Evolutionary conservation across 352 stramenopile species (phyloP), one percentile per base, ranked within the genome.

Genomic region (Globisporangium sylvaticum): DNA sequence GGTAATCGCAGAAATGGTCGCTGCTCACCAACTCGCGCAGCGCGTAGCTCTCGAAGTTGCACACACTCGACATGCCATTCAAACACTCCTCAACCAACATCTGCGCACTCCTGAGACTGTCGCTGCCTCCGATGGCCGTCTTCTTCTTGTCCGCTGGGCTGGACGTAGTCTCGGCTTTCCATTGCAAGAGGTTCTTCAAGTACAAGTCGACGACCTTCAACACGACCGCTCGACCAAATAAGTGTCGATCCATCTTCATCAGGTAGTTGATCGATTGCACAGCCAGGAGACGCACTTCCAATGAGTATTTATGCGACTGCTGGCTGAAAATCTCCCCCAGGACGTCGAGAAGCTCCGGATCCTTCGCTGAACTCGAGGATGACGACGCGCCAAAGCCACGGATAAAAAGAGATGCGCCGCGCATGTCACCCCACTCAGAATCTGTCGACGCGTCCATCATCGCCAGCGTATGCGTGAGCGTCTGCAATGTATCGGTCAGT

Each of bases 231-330:
- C 82, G 76, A 15, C 79, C 66, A 56, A 90, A 83, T 60, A 88
- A 67, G 52, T 88, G 76, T 10, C 77, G 72, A 61, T 95, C 85
- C 81, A 95, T 83, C 70, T 94, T 95, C 57, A 93, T 74, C 50
- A 95, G 65, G 69, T 95, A 95, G 66, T 94, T 94, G 69, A 94
- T 86, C 5, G 87, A 92, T 62, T 95, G 87, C 25, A 92, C 68
- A 1, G 85, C 82, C 32, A 95, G 68, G 0, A 91, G 66, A 3
- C 83, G 78, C 27, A 87, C 71, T 69, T 89, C 77, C 9, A 74
- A 42, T 2, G 74, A 46, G 68, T 84, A 91, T 15, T 64, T 68
- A 3, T 52, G 52, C 52, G 76, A 53, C 6, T 81, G 58, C 29
- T 83, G 68, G 55, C 69, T 70, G 32, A 92, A 88, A 48, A 94